These are phyloP conservation scores for Eragrostis tef DNA, from an alignment of 202 grass and related monocot genomes.

Conservation along the genomic window DNA sequence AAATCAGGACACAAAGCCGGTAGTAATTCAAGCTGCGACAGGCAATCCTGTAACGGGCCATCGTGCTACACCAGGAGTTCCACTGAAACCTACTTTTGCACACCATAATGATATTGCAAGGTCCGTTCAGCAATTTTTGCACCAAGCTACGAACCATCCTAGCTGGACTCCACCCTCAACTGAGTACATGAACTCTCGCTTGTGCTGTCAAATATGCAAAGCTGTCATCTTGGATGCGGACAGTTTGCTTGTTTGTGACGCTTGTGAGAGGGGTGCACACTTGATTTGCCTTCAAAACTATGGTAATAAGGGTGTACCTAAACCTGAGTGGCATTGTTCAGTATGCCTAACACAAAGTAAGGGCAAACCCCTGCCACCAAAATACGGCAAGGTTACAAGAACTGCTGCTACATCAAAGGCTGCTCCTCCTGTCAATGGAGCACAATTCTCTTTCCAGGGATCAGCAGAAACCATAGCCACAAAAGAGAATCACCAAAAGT, in stretches of 20 bases:
- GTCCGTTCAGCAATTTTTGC: conserved; percentile 67
- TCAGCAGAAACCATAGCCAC: conserved; percentile 30
- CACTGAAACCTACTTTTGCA: conserved; percentile 58
- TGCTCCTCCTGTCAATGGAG: conserved; percentile 53
- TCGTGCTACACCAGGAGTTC: conserved; percentile 61
- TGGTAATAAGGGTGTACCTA: conserved; percentile 77
- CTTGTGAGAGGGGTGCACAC: conserved; percentile 93
- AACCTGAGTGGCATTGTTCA: conserved; percentile 94
- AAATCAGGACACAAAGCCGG: conserved; percentile 54
- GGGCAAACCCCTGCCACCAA: conserved; percentile 91
- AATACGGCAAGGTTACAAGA: conserved; percentile 97
- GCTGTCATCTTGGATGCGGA: conserved; percentile 64
- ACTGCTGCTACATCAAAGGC: conserved; percentile 62
- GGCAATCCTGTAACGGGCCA: conserved; percentile 59
- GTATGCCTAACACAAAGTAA: conserved; percentile 74
- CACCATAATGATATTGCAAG: conserved; percentile 79
- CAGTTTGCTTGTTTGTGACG: conserved; percentile 95
- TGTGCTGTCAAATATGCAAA: conserved; percentile 92
- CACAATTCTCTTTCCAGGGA: conserved; percentile 53
- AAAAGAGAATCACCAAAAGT: conserved; percentile 60
- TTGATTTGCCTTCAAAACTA: conserved; percentile 91
- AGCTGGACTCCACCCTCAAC: conserved; percentile 90
- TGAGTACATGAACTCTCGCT: conserved; percentile 75
- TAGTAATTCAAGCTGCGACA: conserved; percentile 46
- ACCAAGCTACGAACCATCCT: conserved; percentile 57